Evolutionary conservation across 169 alveolate genomes (phyloP).

Genomic region (Cryptosporidium meleagridis): DNA sequence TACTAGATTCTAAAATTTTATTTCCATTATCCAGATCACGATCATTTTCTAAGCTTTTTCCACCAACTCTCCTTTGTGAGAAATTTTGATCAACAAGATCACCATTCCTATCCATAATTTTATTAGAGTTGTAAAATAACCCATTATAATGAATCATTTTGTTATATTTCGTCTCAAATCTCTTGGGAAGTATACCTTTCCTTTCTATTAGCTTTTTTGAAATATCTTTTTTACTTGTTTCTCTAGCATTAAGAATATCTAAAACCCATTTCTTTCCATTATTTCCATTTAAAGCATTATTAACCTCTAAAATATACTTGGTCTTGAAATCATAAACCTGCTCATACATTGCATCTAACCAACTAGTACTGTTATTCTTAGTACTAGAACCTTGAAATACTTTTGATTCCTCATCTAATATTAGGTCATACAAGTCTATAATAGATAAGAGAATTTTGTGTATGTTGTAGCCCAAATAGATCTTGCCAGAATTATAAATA

Average conservation of each 20-base stretch:
- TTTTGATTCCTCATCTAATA: slow-evolving; percentile 30
- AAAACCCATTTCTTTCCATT: slow-evolving; percentile 11
- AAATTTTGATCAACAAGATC: neutral
- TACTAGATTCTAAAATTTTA: neutral
- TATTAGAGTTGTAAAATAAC: neutral
- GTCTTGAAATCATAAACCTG: slow-evolving; percentile 32
- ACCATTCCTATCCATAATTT: neutral
- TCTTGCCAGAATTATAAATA: neutral
- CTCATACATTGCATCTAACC: slow-evolving; percentile 65
- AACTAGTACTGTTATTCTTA: neutral
- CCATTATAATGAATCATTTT: neutral
- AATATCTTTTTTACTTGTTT: neutral
- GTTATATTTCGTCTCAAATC: neutral
- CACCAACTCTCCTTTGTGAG: neutral
- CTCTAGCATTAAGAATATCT: slow-evolving; percentile 3
- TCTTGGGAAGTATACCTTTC: neutral
- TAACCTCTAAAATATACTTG: slow-evolving; percentile 12
- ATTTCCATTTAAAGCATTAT: neutral
- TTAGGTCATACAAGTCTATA: slow-evolving; percentile 29
- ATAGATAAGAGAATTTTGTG: slow-evolving; percentile 39
- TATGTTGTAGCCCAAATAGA: slow-evolving; percentile 20
- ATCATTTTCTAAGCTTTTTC: neutral
- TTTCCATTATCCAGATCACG: neutral
- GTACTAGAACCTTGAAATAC: neutral
- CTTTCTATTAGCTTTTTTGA: neutral